These are phyloP conservation scores for Cyclotella cryptica DNA, from an alignment of 108 stramenopile species.

Conservation along the genomic window DNA sequence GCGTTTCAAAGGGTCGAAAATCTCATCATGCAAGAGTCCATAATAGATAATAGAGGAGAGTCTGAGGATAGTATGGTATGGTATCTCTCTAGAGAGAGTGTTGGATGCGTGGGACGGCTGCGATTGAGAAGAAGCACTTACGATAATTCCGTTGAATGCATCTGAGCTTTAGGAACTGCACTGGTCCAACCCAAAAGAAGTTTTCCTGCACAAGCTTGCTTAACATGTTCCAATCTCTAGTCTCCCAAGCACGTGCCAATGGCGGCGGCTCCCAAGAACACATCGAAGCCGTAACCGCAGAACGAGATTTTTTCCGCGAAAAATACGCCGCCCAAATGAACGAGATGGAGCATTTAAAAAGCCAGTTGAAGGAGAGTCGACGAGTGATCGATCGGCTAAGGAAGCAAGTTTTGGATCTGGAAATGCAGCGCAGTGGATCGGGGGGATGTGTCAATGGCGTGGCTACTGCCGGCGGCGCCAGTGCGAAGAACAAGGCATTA, in stretches of 20 bases:
- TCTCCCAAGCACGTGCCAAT: constrained; percentile 11
- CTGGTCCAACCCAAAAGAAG: background rate
- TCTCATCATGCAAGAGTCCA: too few species aligned
- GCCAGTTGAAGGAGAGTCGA: constrained; percentile 44
- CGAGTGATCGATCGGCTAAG: constrained; percentile 49
- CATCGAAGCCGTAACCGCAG: constrained; percentile 48
- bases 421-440: constrained; percentile 16
- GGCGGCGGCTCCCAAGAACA: constrained; percentile 19
- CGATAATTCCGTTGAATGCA: too few species aligned
- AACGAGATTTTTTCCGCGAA: constrained; percentile 55
- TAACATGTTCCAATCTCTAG: constrained; percentile 16
- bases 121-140: too few species aligned
- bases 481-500: constrained; percentile 1
- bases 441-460: background rate
- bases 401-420: constrained; percentile 43
- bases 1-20: too few species aligned
- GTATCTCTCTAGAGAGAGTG: too few species aligned
- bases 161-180: too few species aligned
- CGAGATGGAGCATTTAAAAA: constrained; percentile 36
- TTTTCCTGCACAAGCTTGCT: too few species aligned
- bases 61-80: too few species aligned
- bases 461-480: background rate
- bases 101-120: too few species aligned
- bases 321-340: constrained; percentile 48
- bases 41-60: too few species aligned